These are phyloP conservation scores for Carex pumila DNA, from an alignment of 176 grass and related monocot genomes.

Conservation along the genomic window DNA sequence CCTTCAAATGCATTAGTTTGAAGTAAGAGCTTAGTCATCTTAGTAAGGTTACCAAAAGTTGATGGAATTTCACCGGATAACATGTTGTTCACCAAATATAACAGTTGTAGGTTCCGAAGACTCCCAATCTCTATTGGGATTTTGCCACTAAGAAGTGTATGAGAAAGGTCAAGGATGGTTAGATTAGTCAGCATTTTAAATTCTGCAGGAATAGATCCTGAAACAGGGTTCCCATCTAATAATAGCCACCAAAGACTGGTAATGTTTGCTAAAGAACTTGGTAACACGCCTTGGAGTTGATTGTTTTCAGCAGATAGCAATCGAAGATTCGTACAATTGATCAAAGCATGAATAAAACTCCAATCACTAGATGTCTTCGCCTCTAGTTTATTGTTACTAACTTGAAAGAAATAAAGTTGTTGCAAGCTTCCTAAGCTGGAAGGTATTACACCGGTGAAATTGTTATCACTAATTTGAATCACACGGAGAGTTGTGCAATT, in stretches of 20 bases:
- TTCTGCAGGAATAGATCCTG: conserved; percentile 18
- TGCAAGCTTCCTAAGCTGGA: conserved; percentile 9
- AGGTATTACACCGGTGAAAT: conserved; percentile 12
- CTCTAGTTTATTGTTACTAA: conserved; percentile 19
- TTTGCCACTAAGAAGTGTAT: conserved; percentile 1
- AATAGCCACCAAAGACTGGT: neutral
- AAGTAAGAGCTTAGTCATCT: neutral
- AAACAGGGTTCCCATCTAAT: conserved; percentile 1
- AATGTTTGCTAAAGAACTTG: neutral
- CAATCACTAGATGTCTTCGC: conserved; percentile 11
- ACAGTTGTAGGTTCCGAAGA: neutral
- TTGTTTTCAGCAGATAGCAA: neutral
- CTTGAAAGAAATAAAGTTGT: conserved; percentile 11
- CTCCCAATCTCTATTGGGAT: conserved; percentile 13
- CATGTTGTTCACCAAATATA: neutral
- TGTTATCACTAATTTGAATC: conserved; percentile 16
- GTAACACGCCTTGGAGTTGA: conserved; percentile 25
- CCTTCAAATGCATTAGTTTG: conserved; percentile 10
- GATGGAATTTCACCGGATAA: conserved; percentile 15
- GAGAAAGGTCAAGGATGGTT: neutral
- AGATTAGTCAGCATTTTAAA: conserved; percentile 16
- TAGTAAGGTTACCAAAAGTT: conserved; percentile 15
- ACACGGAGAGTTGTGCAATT: conserved; percentile 21
- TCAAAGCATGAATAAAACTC: neutral
- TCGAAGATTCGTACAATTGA: neutral